Percentiles rank a stretch among this genome's conserved stretches.
These are phyloP conservation scores for Lactarius psammicola DNA, from an alignment of 768 basidiomycete genomes.

Conservation along the genomic window DNA sequence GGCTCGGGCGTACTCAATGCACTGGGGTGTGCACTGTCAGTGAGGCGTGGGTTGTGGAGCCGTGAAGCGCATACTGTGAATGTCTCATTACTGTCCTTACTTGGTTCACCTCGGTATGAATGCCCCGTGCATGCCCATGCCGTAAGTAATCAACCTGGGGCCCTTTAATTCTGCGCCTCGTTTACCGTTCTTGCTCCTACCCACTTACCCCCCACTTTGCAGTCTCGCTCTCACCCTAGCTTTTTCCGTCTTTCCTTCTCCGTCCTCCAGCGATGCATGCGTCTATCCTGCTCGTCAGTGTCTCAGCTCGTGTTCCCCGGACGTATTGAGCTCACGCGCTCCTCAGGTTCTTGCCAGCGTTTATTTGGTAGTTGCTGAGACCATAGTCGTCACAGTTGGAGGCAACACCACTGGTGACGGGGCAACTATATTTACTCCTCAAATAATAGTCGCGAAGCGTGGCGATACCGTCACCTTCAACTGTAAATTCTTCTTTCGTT, in stretches of 20 bases:
- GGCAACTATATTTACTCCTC: conserved; percentile 47
- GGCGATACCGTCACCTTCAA: conserved; percentile 58
- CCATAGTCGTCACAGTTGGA: conserved; percentile 45
- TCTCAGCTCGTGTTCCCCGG: neutral
- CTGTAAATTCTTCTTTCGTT: conserved; percentile 38
- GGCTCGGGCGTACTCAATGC: neutral
- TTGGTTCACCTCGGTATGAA: conserved; percentile 1
- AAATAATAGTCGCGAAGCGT: conserved; percentile 41
- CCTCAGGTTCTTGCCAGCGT: conserved; percentile 24
- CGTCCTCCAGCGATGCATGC: neutral
- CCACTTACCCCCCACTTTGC: neutral
- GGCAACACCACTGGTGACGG: conserved; percentile 48
- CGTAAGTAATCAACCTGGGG: conserved; percentile 4
- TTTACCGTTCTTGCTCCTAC: neutral
- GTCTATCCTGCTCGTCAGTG: conserved; percentile 12
- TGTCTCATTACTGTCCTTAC: neutral
- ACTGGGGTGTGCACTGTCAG: neutral
- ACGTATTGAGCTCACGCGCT: neutral
- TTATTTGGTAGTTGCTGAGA: conserved; percentile 36
- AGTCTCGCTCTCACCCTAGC: neutral
- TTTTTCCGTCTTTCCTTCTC: neutral
- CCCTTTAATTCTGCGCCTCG: conserved; percentile 7
- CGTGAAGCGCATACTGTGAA: neutral
- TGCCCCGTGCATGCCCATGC: neutral
- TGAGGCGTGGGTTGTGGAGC: neutral